Evolutionary conservation across 345 rosid genomes (phyloP).

Genomic region (Psidium guajava): DNA sequence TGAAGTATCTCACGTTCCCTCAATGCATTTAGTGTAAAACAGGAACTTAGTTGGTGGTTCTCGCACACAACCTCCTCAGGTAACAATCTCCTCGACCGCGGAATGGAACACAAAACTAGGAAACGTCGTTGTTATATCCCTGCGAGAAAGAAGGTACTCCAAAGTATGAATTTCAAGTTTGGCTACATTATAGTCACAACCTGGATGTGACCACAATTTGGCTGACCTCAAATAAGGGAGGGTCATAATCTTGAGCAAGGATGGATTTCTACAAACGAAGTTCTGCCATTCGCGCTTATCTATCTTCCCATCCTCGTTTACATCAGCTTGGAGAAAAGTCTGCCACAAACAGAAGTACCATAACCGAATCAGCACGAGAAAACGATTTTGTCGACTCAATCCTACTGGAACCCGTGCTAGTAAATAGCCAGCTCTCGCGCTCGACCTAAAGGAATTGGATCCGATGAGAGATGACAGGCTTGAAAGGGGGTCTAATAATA

Average conservation of each 20-base stretch:
- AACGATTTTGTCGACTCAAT: neutral
- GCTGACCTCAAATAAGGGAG: constrained; percentile 84
- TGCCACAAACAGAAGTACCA: constrained; percentile 7
- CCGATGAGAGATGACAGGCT: neutral
- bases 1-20: neutral
- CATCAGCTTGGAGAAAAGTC: constrained; percentile 91
- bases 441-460: neutral
- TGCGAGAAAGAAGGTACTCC: constrained; percentile 13
- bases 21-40: neutral
- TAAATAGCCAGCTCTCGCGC: neutral
- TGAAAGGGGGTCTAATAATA: neutral
- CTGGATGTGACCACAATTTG: neutral
- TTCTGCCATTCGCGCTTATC: constrained; percentile 75
- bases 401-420: neutral
- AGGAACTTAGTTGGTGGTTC: neutral
- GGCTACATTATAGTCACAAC: neutral
- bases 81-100: constrained; percentile 79
- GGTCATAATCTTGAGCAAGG: constrained; percentile 85
- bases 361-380: neutral
- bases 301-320: constrained; percentile 77
- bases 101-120: constrained; percentile 93
- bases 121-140: constrained; percentile 93
- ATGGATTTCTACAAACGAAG: constrained; percentile 76
- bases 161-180: neutral
- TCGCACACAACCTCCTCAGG: neutral